These are phyloP conservation scores for Cavenderia fasciculata DNA, from an alignment of 78 protist species.

Conservation along the genomic window DNA sequence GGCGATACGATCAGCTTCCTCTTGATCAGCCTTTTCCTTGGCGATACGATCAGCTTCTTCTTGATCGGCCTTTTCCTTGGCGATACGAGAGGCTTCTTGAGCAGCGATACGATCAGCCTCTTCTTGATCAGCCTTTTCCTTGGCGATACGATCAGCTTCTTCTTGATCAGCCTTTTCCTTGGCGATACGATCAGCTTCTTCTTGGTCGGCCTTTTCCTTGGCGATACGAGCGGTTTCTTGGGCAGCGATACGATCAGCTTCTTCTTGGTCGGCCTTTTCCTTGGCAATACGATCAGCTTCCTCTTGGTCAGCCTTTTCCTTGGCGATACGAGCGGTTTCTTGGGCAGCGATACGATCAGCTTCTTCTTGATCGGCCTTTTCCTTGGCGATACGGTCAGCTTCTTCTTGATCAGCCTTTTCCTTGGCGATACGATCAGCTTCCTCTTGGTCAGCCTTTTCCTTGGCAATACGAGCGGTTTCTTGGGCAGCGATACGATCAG, in stretches of 20 bases:
- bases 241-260: no score
- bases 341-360: neutral
- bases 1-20: neutral
- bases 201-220: neutral
- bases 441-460: neutral
- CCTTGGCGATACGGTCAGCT: neutral
- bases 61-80: neutral
- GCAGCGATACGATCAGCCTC: neutral
- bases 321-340: neutral
- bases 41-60: neutral
- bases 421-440: neutral
- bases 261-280: neutral
- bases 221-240: no score
- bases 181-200: no score
- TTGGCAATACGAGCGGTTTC: neutral
- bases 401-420: constrained; percentile 8
- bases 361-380: neutral
- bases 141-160: neutral
- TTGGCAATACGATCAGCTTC: neutral
- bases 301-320: neutral
- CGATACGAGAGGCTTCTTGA: neutral
- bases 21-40: neutral
- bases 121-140: neutral
- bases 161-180: neutral
- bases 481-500: neutral